Evolutionary conservation across 441 rosid genomes (phyloP).

Genomic region (Sinapis alba): DNA sequence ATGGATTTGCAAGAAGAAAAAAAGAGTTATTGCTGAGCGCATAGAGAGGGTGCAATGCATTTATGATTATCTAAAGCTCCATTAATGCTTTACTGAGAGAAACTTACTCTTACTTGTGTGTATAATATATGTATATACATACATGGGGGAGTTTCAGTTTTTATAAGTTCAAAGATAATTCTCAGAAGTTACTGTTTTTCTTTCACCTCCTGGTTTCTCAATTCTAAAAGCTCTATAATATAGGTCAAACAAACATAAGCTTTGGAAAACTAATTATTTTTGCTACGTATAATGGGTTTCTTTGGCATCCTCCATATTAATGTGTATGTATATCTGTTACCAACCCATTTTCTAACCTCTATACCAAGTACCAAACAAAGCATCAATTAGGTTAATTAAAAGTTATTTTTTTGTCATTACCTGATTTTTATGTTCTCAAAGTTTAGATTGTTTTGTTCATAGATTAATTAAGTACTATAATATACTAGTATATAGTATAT

Average conservation of each 20-base stretch:
- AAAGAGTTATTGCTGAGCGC: constrained; percentile 67
- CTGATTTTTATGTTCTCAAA: constrained; percentile 11
- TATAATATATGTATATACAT: background rate
- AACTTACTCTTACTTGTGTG: constrained; percentile 29
- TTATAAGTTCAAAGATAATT: background rate
- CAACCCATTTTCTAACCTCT: constrained; percentile 23
- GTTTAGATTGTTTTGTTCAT: background rate
- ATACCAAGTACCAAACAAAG: background rate
- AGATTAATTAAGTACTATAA: background rate
- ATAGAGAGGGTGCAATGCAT: constrained; percentile 76
- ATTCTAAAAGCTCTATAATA: background rate
- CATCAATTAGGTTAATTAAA: background rate
- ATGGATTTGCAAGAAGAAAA: constrained; percentile 43
- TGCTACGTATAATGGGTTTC: background rate
- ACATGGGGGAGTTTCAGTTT: constrained; percentile 26
- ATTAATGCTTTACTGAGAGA: constrained; percentile 53
- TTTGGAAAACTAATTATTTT: background rate
- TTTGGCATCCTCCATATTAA: constrained; percentile 6
- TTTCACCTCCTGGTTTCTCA: constrained; percentile 24
- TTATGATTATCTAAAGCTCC: constrained; percentile 56
- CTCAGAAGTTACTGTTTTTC: constrained; percentile 16
- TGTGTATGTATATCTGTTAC: constrained; percentile 10
- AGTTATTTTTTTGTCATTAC: background rate
- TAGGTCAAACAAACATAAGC: background rate
- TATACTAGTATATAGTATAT: background rate